Evolutionary conservation across 352 stramenopile genomes (phyloP), one percentile per base, ranked within the genome.

Genomic region (Phytophthora fragariae): DNA sequence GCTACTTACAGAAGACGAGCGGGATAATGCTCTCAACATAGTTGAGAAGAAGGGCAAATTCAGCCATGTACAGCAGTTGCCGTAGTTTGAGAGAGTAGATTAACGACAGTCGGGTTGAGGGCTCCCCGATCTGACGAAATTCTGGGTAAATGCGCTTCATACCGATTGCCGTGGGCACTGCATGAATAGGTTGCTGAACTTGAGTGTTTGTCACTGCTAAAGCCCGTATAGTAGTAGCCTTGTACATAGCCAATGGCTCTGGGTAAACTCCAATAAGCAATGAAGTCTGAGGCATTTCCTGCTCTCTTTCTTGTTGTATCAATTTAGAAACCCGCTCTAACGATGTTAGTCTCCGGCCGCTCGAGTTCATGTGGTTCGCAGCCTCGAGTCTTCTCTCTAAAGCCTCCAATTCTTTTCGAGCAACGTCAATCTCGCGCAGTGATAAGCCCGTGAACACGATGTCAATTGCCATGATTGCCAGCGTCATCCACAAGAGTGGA

Each of bases 1-100:
- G 27, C 21, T 24, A 73, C 66, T n/a, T 35, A 73, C 66, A 65
- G 35, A 68, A 73, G 44, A 68, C 44, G 15, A 73, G 47, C 5
- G 66, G 53, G 24, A 73, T 65, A 24, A 73, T 37, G 19, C 57
- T 35, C 24, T 73, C 66, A 33, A 73, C 59, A 15, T 68, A 73
- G 66, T 68, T 65, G 19, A 68, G 50, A 14, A 68, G 41, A 11
- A 73, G 21, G 5, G 68, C 5, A 27, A 65, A 73, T 46, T 73
- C 66, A 27, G 46, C 57, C 49, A 62, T 58, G 60, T 73, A 73
- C 19, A 72, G 33, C 31, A 73, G 31, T 5, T 33, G 39, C 3
- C 59, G 44, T 5, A 68, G 21, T 11, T 61, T 33, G 9, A 10
- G 5, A 24, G 52, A 9, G 27, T 68, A 61, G 14, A 3, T 33